Evolutionary conservation across 148 eudicot species (phyloP), one percentile per base, ranked within the genome.

Genomic region (Chenopodium album): DNA sequence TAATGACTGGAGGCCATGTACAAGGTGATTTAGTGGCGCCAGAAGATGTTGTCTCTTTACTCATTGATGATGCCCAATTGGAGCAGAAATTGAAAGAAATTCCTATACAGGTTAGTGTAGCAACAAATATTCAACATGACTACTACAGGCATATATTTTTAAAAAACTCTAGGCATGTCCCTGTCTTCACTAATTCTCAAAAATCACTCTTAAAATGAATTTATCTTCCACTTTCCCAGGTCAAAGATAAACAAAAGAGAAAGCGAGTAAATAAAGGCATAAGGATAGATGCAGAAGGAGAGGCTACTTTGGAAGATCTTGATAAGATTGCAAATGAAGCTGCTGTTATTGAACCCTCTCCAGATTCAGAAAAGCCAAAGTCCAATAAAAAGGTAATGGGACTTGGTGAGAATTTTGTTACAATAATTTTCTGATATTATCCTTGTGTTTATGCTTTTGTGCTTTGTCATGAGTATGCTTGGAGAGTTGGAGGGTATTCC

Each of bases 1-100:
- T 96, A 62, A 96, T 96, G 99, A 96, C 99, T 32, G 99, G 99
- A 32, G 99, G 99, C 37, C 99, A 96, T 88, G 98, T 96, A 78
- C 99, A 96, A 89, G 99, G 99, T 72, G 99, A 96, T 82, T 84
- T 92, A 74, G 86, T 94, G 88, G 98, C 94, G 50, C 98, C 99
- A 29, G 99, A 94, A 83, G 99, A 96, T 84, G 99, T 96, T 68
- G 92, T 96, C 66, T 96, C 99, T 56, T 89, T 96, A 85, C 90
- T 96, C 79, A 88, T 96, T 82, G 99, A 96, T 84, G 99, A 96
- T 84, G 87, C 95, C 50, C 99, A 94, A 71, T 79, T 96, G 82
- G 98, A 92, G 89, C 94, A 92, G 86, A 96, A 96, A 85, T 86
- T 96, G 82, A 96, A 88, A 87, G 95, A 96, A 87, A 87, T 89